A percentile compares a stretch with the other conserved stretches of the same genome.
phyloP scores from a whole-genome alignment of 2,329 filamentous ascomycete genomes.

The Colletotrichum musicola region DNA sequence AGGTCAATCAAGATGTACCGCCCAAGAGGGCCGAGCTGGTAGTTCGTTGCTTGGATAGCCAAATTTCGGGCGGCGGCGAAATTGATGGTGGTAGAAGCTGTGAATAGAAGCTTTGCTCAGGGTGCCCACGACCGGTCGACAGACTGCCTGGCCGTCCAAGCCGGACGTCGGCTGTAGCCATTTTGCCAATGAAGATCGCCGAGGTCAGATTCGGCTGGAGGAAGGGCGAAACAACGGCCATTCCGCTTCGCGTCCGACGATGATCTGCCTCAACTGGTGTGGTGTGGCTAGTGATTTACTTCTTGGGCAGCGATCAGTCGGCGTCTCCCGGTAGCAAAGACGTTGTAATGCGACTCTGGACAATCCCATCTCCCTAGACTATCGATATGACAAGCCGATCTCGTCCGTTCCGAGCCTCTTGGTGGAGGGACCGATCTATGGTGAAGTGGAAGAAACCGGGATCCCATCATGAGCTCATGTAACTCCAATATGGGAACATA shows the following conservation, averaged over 20 bases:
- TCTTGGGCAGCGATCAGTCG: neutral
- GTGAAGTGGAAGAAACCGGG: neutral
- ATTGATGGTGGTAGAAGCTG: neutral
- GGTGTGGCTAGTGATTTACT: neutral
- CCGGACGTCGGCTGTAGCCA: neutral
- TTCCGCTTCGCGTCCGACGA: neutral
- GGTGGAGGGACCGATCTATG: too few species aligned
- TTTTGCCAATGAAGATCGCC: neutral
- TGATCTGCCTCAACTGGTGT: neutral
- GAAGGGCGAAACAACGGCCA: neutral
- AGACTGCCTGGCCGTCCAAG: neutral
- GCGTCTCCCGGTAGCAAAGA: neutral
- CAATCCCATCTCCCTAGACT: neutral
- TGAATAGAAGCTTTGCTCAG: neutral
- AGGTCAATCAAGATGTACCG: neutral
- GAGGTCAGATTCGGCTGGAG: neutral
- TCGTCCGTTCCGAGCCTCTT: too few species aligned
- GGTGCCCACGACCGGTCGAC: neutral
- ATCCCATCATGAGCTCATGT: neutral
- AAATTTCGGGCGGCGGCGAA: too few species aligned
- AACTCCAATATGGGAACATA: neutral
- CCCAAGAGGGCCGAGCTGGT: neutral
- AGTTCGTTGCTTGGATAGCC: too few species aligned
- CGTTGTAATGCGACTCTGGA: neutral
- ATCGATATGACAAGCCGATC: neutral